Percentiles rank a stretch among this genome's conserved stretches.
Conservation (phyloP, 805 yeast genomes). For the Kuraishia hungarica region DNA sequence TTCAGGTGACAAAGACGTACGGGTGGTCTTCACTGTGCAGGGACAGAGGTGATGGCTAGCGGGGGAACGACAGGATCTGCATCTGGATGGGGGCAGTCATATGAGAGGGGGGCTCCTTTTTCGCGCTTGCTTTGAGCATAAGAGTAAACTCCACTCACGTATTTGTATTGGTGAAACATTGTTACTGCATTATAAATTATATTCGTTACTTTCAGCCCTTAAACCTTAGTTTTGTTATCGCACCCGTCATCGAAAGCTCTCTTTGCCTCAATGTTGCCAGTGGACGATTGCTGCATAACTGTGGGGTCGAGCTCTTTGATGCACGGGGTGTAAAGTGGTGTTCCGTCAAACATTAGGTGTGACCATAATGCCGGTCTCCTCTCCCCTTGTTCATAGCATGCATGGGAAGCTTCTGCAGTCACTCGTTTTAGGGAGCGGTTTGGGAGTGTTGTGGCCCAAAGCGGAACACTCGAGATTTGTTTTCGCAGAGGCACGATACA, state of each 20-base stretch:
- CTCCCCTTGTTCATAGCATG: neutral
- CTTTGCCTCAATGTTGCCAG: too few relatives aligned
- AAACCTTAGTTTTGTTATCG: neutral
- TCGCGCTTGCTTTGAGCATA: too few relatives aligned
- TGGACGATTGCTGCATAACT: neutral
- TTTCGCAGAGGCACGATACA: neutral
- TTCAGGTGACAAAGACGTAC: neutral
- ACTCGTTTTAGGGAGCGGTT: neutral
- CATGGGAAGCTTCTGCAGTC: neutral
- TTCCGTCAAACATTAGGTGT: neutral
- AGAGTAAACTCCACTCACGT: too few relatives aligned
- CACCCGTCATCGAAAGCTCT: neutral
- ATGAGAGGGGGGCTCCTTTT: neutral
- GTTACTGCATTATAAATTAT: too few relatives aligned
- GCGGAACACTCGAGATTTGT: neutral
- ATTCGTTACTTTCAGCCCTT: neutral
- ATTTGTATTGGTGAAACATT: too few relatives aligned
- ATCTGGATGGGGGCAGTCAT: neutral
- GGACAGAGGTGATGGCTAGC: neutral
- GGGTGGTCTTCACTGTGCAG: neutral
- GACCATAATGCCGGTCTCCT: neutral
- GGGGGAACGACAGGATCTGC: neutral
- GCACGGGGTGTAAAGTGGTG: neutral
- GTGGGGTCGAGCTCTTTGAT: neutral
- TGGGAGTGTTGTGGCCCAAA: neutral